Percentiles rank a stretch among this genome's conserved stretches.
These are phyloP conservation scores for Ogataea minuta DNA, from an alignment of 805 yeast species.

Conservation along the genomic window DNA sequence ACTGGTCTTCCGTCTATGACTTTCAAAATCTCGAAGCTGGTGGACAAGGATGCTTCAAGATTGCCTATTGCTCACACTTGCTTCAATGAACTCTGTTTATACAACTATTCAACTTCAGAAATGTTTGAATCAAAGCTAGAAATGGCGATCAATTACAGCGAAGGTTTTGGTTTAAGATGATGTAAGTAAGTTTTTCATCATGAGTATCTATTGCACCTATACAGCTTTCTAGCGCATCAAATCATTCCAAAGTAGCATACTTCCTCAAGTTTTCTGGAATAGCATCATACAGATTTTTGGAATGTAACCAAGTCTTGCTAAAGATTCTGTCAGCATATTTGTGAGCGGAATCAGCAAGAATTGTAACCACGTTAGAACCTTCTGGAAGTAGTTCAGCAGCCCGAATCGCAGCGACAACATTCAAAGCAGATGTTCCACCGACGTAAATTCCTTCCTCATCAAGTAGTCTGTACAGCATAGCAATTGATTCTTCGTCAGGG, in stretches of 20 bases:
- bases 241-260: constrained; percentile 52
- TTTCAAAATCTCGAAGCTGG: constrained; percentile 61
- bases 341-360: constrained; percentile 89
- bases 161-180: constrained; percentile 68
- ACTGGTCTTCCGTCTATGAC: constrained; percentile 79
- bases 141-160: constrained; percentile 73
- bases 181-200: too few species aligned
- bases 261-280: constrained; percentile 70
- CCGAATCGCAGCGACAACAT: constrained; percentile 83
- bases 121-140: constrained; percentile 56
- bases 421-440: constrained; percentile 89
- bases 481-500: constrained; percentile 77
- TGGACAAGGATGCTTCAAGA: constrained; percentile 32
- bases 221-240: too few species aligned
- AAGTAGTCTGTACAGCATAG: constrained; percentile 76
- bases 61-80: constrained; percentile 93
- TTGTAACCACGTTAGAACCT: constrained; percentile 77
- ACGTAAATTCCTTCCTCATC: constrained; percentile 89
- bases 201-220: too few species aligned
- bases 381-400: constrained; percentile 77
- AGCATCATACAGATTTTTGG: constrained; percentile 60
- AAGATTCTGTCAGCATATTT: constrained; percentile 82
- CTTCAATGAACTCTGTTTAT: constrained; percentile 83
- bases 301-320: constrained; percentile 71
- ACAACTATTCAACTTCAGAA: constrained; percentile 57